These are phyloP conservation scores for Ustilago shanxiensis DNA, from an alignment of 1,284 basidiomycete species.

Conservation along the genomic window DNA sequence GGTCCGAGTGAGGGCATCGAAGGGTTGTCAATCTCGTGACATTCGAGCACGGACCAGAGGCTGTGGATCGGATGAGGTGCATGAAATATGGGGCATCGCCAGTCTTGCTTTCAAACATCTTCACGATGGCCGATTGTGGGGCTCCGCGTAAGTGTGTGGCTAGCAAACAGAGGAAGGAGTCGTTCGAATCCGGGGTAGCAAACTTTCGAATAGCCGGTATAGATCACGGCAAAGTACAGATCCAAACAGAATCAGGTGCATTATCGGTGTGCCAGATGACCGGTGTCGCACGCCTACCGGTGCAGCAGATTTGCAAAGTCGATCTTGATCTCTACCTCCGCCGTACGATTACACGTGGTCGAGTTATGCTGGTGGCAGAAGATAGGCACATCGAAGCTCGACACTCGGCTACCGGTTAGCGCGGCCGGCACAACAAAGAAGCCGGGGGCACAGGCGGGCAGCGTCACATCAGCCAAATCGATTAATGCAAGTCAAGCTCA, in stretches of 20 bases:
- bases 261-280: neutral
- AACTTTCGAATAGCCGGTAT: neutral
- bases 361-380: neutral
- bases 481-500: neutral
- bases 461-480: neutral
- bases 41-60: too few species aligned
- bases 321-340: neutral
- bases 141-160: neutral
- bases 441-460: slow-evolving; percentile 27
- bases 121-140: slow-evolving; percentile 3
- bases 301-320: neutral
- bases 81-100: neutral
- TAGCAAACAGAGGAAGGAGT: neutral
- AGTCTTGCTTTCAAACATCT: neutral
- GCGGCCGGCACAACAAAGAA: slow-evolving; percentile 25
- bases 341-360: slow-evolving; percentile 7
- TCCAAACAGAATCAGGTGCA: neutral
- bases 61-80: neutral
- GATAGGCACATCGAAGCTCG: too few species aligned
- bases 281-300: neutral
- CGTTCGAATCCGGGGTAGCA: slow-evolving; percentile 2
- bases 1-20: slow-evolving; percentile 6
- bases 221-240: slow-evolving; percentile 1
- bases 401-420: slow-evolving; percentile 25
- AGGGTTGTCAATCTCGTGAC: neutral